Evolutionary conservation across 2,329 filamentous ascomycete species (phyloP), one percentile per base, ranked within the genome.

Genomic region (Botrytis porri): DNA sequence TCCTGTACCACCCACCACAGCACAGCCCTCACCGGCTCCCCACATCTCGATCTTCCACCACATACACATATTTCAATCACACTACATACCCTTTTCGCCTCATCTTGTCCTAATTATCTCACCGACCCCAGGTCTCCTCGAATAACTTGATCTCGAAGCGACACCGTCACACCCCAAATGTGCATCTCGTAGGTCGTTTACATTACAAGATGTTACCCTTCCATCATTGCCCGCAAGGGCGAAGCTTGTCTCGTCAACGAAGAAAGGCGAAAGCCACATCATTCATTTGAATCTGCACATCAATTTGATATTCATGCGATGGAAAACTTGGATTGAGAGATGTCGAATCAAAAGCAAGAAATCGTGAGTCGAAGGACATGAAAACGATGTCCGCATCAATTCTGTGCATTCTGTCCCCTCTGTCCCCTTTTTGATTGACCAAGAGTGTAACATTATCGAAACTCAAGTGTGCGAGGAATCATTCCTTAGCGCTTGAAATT

Each of bases 251-350:
- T 25, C 32, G 57, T 1, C 57, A 2, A 22, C 18, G 0, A 1
- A 25, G 32, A 60, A 22, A 60, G 8, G 29, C 29, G 20, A 22
- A 22, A 20, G 1, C 0, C 29, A 35, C 18, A 0, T 0, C 29
- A 60, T 25, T 35, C 32, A 4, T 9, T 60, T 22, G 0, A 20
- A 14, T 20, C 7, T 18, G 35, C 29, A 20, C 3, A 35, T 18
- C 9, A 22, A 18, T 20, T 60, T 9, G 9, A 35, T 4, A 6
- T 29, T 29, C 6, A 29, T 57, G 51, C n/a, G 14, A 29, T 9
- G 12, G 0, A 29, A 29, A 18, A 2, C n/a, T 57, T 18, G n/a
- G 0, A 18, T 9, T 54, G 0, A 29, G 1, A 54, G n/a, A 54
- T 29, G n/a, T 8, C n/a, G 1, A 18, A 16, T 54, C 12, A 18